These are phyloP conservation scores for Pseudozyma pruni DNA, from an alignment of 1,284 basidiomycete species.

Conservation along the genomic window DNA sequence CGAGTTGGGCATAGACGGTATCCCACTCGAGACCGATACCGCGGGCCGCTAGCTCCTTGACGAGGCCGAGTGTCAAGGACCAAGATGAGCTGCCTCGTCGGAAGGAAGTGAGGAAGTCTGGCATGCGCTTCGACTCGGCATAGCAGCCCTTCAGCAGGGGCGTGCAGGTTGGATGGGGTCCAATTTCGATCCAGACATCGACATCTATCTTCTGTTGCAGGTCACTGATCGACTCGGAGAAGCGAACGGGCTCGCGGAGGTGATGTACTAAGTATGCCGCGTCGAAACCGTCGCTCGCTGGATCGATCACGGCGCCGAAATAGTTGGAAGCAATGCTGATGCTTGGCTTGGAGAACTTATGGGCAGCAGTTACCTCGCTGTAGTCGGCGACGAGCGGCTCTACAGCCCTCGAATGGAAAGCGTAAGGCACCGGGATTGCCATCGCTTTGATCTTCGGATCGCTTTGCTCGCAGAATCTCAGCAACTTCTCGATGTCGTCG, in stretches of 20 bases:
- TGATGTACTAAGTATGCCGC: constrained; percentile 31
- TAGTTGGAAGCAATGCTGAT: constrained; percentile 38
- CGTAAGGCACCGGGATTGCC: constrained; percentile 49
- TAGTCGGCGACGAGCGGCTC: constrained; percentile 29
- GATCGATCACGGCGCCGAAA: constrained; percentile 15
- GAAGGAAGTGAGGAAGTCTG: constrained; percentile 32
- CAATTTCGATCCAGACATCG: constrained; percentile 41
- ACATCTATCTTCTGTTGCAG: constrained; percentile 13
- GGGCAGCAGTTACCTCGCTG: neutral
- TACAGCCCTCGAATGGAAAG: constrained; percentile 44
- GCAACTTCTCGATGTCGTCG: constrained; percentile 24
- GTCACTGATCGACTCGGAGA: constrained; percentile 31
- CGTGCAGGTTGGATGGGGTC: constrained; percentile 45
- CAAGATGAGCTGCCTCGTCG: constrained; percentile 41
- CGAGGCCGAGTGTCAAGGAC: constrained; percentile 16
- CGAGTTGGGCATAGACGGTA: constrained; percentile 24
- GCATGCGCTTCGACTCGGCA: constrained; percentile 5
- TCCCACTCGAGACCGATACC: constrained; percentile 28
- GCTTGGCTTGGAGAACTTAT: constrained; percentile 18
- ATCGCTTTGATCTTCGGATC: constrained; percentile 43
- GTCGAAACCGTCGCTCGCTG: constrained; percentile 5
- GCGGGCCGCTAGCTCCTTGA: constrained; percentile 31
- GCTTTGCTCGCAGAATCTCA: constrained; percentile 18
- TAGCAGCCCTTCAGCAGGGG: constrained; percentile 50
- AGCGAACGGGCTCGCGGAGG: constrained; percentile 34